Percentiles rank a stretch among this genome's conserved stretches.
phyloP scores from a whole-genome alignment of 176 grass and related monocot species.

The Zoysia pacifica region DNA sequence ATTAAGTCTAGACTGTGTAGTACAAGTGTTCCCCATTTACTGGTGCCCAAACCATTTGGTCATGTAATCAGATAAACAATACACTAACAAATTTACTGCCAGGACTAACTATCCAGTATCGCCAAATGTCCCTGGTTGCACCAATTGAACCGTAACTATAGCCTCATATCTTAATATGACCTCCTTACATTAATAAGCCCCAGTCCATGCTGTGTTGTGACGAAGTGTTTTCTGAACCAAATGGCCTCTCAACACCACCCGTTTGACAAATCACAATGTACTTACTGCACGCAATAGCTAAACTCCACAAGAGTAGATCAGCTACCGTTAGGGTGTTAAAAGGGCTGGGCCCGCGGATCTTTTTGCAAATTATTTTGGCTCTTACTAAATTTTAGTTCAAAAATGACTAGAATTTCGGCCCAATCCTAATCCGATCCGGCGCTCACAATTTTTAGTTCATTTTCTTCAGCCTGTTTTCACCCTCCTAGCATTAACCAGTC shows the following conservation, averaged over 20 bases:
- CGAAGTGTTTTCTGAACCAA: slow-evolving; percentile 1
- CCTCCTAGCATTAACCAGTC: neutral
- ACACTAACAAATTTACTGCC: neutral
- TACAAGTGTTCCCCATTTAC: neutral
- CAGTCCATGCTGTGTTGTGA: neutral
- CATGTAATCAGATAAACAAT: neutral
- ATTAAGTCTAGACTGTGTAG: neutral
- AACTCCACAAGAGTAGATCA: neutral
- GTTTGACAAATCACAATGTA: slow-evolving; percentile 5
- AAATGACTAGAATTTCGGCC: no score
- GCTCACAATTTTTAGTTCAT: no score
- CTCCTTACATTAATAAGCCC: neutral
- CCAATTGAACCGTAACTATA: neutral
- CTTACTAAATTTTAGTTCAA: no score
- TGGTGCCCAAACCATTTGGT: neutral
- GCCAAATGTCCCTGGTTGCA: neutral
- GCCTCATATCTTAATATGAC: neutral
- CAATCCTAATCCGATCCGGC: no score
- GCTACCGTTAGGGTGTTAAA: no score
- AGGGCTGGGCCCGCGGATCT: no score
- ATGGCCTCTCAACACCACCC: neutral
- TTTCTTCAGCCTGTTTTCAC: no score
- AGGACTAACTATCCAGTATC: neutral
- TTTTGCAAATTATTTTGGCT: no score
- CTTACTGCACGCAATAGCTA: neutral